phyloP scores from a whole-genome alignment of 2,329 filamentous ascomycete species.

The Achaetomium macrosporum region DNA sequence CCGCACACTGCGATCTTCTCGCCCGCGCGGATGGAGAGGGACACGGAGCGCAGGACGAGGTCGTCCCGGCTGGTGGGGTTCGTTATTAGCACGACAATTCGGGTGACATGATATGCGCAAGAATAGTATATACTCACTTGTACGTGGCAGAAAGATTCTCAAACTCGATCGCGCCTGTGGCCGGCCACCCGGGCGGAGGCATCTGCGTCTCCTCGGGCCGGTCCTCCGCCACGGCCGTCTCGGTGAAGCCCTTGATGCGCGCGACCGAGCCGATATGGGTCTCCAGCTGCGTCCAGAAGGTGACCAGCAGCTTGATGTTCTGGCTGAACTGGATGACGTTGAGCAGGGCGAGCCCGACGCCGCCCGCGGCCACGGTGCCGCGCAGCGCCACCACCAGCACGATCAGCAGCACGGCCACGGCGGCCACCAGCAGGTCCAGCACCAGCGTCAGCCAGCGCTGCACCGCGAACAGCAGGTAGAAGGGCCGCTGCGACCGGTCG shows the following conservation, averaged over 20 bases:
- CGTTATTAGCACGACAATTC: too few species aligned
- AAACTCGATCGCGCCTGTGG: constrained; percentile 30
- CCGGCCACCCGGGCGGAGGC: constrained; percentile 31
- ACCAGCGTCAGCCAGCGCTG: constrained; percentile 48
- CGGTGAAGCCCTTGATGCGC: constrained; percentile 27
- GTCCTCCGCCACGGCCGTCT: constrained; percentile 27
- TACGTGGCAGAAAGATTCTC: constrained; percentile 28
- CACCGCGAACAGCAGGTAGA: constrained; percentile 51
- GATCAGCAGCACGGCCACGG: constrained; percentile 32
- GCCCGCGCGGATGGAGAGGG: constrained; percentile 27
- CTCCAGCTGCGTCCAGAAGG: constrained; percentile 27
- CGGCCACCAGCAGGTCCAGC: constrained; percentile 34
- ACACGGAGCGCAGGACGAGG: constrained; percentile 25
- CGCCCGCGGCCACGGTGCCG: constrained; percentile 26
- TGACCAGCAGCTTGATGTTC: constrained; percentile 25
- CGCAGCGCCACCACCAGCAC: constrained; percentile 32
- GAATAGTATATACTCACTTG: constrained; percentile 7
- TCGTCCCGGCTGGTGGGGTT: background rate
- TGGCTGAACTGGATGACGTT: constrained; percentile 27
- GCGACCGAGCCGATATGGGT: constrained; percentile 32
- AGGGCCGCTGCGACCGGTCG: constrained; percentile 50
- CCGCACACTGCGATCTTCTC: constrained; percentile 34
- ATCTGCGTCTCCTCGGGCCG: constrained; percentile 17
- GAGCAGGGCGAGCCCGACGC: constrained; percentile 30
- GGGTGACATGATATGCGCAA: too few species aligned